phyloP scores from a whole-genome alignment of 192 early-diverging fungal genomes.

The Gaertneriomyces semiglobifer region DNA sequence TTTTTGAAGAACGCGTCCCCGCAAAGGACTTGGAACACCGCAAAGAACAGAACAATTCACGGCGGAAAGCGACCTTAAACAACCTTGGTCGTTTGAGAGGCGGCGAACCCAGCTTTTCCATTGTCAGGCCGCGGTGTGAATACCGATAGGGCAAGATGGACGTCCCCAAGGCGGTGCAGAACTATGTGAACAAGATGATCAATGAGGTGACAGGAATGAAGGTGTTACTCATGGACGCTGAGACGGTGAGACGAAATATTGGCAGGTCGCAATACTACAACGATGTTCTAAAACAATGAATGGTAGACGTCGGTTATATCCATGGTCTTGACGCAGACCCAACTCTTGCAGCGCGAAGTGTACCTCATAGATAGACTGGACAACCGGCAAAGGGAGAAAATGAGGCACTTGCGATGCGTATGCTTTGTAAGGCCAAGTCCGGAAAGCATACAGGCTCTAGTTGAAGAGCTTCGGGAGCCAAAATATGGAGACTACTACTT shows the following conservation, averaged over 20 bases:
- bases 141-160: conserved; percentile 22
- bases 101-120: too few species aligned
- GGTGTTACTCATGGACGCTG: conserved; percentile 86
- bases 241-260: conserved; percentile 64
- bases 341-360: conserved; percentile 85
- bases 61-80: too few species aligned
- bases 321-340: conserved; percentile 88
- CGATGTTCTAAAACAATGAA: background rate
- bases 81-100: too few species aligned
- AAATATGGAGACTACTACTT: conserved; percentile 96
- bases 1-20: too few species aligned
- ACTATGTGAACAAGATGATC: conserved; percentile 91
- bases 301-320: conserved; percentile 88
- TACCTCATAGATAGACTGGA: conserved; percentile 94
- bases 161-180: conserved; percentile 47
- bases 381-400: conserved; percentile 76
- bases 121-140: too few species aligned
- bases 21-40: too few species aligned
- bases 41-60: too few species aligned
- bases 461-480: conserved; percentile 88
- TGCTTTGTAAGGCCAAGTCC: conserved; percentile 85
- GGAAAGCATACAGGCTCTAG: conserved; percentile 77
- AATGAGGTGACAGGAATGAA: conserved; percentile 94
- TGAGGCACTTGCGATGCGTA: conserved; percentile 94
- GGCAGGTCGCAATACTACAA: conserved; percentile 4